phyloP scores from a whole-genome alignment of 1,139 yeast species.

The Lodderomyces oxycetoniae region DNA sequence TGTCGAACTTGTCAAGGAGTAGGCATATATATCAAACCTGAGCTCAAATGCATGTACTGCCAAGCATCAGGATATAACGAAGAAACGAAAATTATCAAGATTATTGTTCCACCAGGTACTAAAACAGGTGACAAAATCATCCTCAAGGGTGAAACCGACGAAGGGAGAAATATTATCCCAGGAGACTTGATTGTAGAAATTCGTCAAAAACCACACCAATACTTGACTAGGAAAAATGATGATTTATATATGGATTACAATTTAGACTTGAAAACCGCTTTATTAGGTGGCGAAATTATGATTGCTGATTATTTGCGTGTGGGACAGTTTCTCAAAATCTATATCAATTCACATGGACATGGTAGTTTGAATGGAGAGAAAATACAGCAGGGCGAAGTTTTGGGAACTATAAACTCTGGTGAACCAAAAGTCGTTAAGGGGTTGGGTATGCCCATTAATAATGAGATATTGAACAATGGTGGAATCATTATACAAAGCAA shows the following conservation, averaged over 20 bases:
- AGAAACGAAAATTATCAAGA: conserved; percentile 48
- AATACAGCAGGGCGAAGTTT: conserved; percentile 42
- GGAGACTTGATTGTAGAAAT: conserved; percentile 60
- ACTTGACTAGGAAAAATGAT: conserved; percentile 45
- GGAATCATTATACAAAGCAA: conserved; percentile 18
- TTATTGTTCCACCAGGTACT: conserved; percentile 51
- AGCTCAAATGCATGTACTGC: conserved; percentile 29
- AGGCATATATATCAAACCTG: conserved; percentile 24
- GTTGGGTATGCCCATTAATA: conserved; percentile 63
- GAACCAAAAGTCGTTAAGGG: conserved; percentile 46
- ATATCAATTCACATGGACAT: conserved; percentile 36
- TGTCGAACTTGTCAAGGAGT: conserved; percentile 36
- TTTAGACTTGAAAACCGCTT: conserved; percentile 49
- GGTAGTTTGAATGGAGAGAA: conserved; percentile 21
- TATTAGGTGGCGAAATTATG: conserved; percentile 50
- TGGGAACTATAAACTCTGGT: conserved; percentile 43
- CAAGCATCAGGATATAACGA: conserved; percentile 31
- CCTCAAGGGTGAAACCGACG: conserved; percentile 59
- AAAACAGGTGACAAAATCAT: conserved; percentile 47
- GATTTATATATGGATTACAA: conserved; percentile 45
- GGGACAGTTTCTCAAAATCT: conserved; percentile 37
- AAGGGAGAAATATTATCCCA: conserved; percentile 53
- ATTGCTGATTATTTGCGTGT: conserved; percentile 42
- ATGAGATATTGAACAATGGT: conserved; percentile 20
- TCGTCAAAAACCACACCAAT: conserved; percentile 30